Base-by-base conservation (phyloP, 768 basidiomycete genomes). In the Termitomyces sp. region DNA sequence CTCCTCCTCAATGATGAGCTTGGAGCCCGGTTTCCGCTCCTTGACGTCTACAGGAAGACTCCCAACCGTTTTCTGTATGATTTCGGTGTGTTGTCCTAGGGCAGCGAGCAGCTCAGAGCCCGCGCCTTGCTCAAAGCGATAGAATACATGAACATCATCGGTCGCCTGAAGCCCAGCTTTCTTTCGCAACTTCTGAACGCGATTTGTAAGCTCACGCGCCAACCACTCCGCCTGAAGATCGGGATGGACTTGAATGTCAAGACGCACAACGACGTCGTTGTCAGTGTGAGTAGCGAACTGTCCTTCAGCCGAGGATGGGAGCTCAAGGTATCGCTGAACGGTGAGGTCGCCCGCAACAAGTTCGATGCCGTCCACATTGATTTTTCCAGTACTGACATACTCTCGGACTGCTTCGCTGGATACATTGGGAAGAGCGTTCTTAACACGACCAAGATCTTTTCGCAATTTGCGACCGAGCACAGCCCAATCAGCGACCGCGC, bases 121-220 rank as follows among this genome's bases (percentile, higher is more conserved):
- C 9, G 76, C 64, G 25, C 84, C 89, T 14, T 81, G 80, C 64
- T 88, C 85, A 68, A 96, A 90, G 56, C 72, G 72, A 74, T 94
- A 94, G 73, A 86, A 95, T 40, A 97, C 82, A 52, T 91, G 80
- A 28, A 98, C 85, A 67, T 97, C 92, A 67, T 99, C 97, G 7
- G 94, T 94, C 19, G 96, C 88, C 71, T 94, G 93, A 61, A 98
- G 77, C 14, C 94, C 94, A 1, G 94, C 94, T 72, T 94, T 93
- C 76, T 99, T 99, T 63, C 97, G 81, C 58, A 98, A 76, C 68
- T 91, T 93, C 75, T 99, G 97, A 42, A 98, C 87, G 53, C 95
- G 88, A 62, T 94, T 96, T 60, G 89, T 88, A 61, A 98, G 71
- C 70, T 96, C 92, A 44, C 97, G 83, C 45, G 91, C 87, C 25